Evolutionary conservation across 257 asterid species (phyloP).

Genomic region (Mentha longifolia): DNA sequence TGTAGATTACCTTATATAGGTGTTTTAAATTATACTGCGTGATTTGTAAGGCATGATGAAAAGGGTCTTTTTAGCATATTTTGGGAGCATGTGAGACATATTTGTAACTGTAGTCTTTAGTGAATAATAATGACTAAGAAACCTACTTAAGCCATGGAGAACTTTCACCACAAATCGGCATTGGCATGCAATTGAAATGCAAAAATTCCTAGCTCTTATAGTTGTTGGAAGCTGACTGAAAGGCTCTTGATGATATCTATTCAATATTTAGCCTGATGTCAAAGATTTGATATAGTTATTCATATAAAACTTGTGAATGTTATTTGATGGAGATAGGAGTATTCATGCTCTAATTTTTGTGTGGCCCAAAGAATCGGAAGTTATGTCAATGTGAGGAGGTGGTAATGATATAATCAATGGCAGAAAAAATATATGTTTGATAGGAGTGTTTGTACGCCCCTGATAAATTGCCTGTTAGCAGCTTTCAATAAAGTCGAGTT

Average conservation of each 20-base stretch:
- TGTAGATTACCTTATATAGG: not conserved
- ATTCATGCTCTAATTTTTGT: not conserved
- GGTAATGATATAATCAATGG: not conserved
- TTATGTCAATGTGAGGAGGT: not conserved
- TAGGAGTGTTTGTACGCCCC: not conserved
- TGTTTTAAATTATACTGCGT: not conserved
- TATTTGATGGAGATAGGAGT: not conserved
- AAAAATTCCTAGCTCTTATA: not conserved
- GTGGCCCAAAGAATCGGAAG: not conserved
- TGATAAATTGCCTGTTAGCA: not conserved
- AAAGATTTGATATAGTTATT: not conserved
- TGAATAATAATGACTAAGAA: not conserved
- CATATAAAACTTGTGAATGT: not conserved
- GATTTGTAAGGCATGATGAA: not conserved
- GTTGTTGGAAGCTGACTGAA: not conserved
- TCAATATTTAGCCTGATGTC: not conserved
- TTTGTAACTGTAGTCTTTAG: not conserved
- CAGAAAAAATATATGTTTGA: not conserved
- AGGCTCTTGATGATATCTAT: not conserved
- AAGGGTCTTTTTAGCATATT: not conserved
- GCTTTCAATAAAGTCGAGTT: not conserved
- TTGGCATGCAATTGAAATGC: not conserved
- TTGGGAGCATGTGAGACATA: not conserved
- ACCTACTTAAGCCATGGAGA: not conserved
- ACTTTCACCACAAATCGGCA: not conserved